Conservation (phyloP, 78 protist species). For the Planoprotostelium fungivorum region DNA sequence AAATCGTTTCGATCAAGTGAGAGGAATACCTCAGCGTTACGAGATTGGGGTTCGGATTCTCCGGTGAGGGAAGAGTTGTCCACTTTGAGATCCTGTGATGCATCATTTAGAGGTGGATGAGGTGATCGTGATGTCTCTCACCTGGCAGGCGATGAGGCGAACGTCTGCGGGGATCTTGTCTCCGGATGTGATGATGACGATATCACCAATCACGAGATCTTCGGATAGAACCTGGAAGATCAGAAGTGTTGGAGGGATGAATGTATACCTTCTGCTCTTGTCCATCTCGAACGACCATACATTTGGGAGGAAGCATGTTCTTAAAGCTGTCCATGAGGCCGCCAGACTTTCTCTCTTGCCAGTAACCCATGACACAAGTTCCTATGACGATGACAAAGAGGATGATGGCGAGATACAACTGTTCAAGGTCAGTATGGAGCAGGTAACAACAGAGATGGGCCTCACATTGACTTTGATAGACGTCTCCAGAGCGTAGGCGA, state of each 20-base stretch:
- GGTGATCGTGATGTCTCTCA: not conserved
- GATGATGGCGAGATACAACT: slow-evolving; percentile 81
- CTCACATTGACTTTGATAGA: slow-evolving; percentile 19
- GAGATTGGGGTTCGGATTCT: slow-evolving; percentile 85
- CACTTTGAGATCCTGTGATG: slow-evolving; percentile 51
- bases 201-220: slow-evolving; percentile 49
- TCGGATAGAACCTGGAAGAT: slow-evolving; percentile 4
- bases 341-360: slow-evolving; percentile 75
- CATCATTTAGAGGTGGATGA: too few species aligned
- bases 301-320: slow-evolving; percentile 59
- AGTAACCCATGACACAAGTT: slow-evolving; percentile 78
- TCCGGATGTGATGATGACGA: slow-evolving; percentile 71
- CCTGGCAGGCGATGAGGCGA: slow-evolving; percentile 48
- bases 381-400: slow-evolving; percentile 80
- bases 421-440: too few species aligned
- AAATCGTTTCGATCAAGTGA: too few species aligned
- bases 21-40: slow-evolving; percentile 32
- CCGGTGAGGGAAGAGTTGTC: slow-evolving; percentile 93
- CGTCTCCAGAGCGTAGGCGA: slow-evolving; percentile 39
- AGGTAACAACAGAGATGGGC: too few species aligned
- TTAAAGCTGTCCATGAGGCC: slow-evolving; percentile 79
- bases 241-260: not conserved
- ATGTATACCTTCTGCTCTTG: slow-evolving; percentile 22
- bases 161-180: slow-evolving; percentile 90
- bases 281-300: slow-evolving; percentile 75